Evolutionary conservation across 306 rosid species (phyloP), one percentile per base, ranked within the genome.

Genomic region (Gleditsia sinensis): DNA sequence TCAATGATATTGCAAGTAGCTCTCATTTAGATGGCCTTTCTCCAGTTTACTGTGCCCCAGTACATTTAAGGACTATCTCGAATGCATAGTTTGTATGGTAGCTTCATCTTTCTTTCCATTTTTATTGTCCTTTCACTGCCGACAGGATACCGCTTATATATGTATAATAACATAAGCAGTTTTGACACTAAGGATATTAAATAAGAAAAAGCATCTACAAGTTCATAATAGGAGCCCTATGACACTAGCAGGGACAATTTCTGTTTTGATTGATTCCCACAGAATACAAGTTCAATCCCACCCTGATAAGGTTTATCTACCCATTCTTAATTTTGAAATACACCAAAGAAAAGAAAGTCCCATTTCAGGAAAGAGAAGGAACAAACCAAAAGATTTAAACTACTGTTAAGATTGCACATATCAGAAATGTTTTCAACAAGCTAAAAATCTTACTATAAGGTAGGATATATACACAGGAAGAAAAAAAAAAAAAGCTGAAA

Each of bases 1-100:
- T 81, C 88, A 79, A 64, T n/a, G 62, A 54, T 32, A 76, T 16
- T 54, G 65, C 60, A 61, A 58, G 56, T 12, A 49, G 23, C 59
- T 43, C 21, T 57, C n/a, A 17, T 57, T 42, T 17, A 11, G 33
- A 72, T 13, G 56, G 21, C 19, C 14, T 42, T 40, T 71, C 6
- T 71, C 37, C 55, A 71, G 34, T 50, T 61, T 71, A 43, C n/a
- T n/a, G 50, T 66, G 49, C 33, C 46, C 55, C 23, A 43, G 46
- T 42, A 30, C 48, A 34, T 49, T 75, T 53, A 57, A 48, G 71
- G 36, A 65, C 27, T n/a, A 57, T 49, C 59, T 49, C 53, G 34
- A 58, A 69, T 55, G 56, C 56, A 51, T 10, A 49, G n/a, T 21
- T 32, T 42, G 61, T 39, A 61, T 34, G 68, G 20, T 9, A 68